Evolutionary conservation across 176 grass and related monocot genomes (phyloP).

Genomic region (Rhynchospora breviuscula): DNA sequence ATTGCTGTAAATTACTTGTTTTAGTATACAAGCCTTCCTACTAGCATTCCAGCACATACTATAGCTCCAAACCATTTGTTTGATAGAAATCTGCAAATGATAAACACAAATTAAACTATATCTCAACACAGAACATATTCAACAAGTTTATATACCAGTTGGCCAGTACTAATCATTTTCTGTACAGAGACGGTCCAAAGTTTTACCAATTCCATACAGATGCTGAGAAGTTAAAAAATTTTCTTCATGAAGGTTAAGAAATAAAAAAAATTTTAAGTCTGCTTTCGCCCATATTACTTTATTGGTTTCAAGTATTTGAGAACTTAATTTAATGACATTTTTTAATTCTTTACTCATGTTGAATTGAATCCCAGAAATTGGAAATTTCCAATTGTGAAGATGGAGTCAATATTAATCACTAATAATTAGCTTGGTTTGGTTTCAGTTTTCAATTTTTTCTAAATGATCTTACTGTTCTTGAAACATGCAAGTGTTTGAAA

Average conservation of each 20-base stretch:
- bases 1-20: neutral
- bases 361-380: too few species aligned
- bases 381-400: neutral
- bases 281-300: too few species aligned
- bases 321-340: too few species aligned
- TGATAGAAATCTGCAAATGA: conserved; percentile 28
- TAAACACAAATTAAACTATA: neutral
- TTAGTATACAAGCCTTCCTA: conserved; percentile 30
- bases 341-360: too few species aligned
- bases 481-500: too few species aligned
- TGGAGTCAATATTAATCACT: neutral
- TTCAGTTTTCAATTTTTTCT: neutral
- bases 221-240: too few species aligned
- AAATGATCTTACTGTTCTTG: neutral
- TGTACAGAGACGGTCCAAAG: neutral
- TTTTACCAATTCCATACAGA: neutral
- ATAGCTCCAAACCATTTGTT: conserved; percentile 44
- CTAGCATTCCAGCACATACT: conserved; percentile 30
- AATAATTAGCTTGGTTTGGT: neutral
- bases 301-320: too few species aligned
- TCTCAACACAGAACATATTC: neutral
- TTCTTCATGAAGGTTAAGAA: too few species aligned
- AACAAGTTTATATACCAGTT: neutral
- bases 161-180: neutral
- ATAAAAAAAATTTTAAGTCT: too few species aligned